Base-by-base conservation (phyloP, 1,284 basidiomycete species). In the Trametes sp. region DNA sequence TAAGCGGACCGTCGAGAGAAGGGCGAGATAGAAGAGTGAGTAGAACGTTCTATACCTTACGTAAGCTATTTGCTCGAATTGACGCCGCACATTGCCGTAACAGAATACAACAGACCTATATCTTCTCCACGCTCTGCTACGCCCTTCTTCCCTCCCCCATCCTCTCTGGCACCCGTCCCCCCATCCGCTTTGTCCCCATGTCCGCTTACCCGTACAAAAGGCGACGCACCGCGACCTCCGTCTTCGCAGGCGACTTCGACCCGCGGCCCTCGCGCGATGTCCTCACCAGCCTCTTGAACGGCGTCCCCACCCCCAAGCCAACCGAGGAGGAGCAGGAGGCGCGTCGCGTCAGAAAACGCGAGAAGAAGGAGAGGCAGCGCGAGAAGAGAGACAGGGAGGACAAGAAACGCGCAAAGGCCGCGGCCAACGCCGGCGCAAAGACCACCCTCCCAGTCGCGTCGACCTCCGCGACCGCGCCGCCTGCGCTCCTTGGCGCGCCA, bases 231-330 rank as follows among this genome's bases (percentile, higher is more conserved):
- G 91, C 90, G 54, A 93, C 90, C 11, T 73, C 85, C 16, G 87
- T 93, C 45, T 84, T 92, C 75, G 86, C 89, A 0, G 90, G 90
- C 69, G 78, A 82, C 70, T 91, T 90, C 75, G 90, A 93, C 79
- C 74, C 81, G 5, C 82, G 82, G 36, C 87, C 88, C 0, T 70
- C 81, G 31, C 84, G 90, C 73, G 90, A 92, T 76, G 89, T 89
- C 63, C 80, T 93, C 67, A 93, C 90, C 14, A 90, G 87, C 75
- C 73, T 92, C 49, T 78, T 92, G 70, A 92, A 93, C 72, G 89
- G 90, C 58, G 87, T 92, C 44, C 82, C 82, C 0, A 83, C 84
- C 8, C 87, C 90, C 72, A 83, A 83, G 63, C 80, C 76, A 31
- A 81, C 87, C 38, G 89, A 89, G 75, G 82, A 81, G 63, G 84